Percentiles rank a stretch among this genome's conserved stretches.
phyloP scores from a whole-genome alignment of 106 monocot genomes.

The Ottelia alismoides region DNA sequence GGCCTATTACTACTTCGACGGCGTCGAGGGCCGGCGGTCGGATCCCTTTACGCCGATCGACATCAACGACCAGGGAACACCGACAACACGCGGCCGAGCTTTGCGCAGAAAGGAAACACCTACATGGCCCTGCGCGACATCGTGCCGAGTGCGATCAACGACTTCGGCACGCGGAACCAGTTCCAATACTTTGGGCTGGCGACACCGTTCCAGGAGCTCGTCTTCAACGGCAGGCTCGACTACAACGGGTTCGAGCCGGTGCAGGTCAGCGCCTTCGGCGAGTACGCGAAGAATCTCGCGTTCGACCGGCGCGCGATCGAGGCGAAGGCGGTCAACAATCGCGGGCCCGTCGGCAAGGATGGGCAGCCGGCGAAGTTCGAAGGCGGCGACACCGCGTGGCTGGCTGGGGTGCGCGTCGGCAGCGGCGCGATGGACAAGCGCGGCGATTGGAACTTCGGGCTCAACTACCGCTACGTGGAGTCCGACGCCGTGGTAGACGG shows the following conservation, averaged over 20 bases:
- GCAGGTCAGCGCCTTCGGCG: background rate
- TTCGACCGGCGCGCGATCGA: background rate
- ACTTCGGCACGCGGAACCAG: background rate
- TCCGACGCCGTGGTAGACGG: background rate
- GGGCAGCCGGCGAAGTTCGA: background rate
- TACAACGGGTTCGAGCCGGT: background rate
- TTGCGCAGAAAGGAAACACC: background rate
- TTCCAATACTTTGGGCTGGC: background rate
- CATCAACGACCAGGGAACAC: background rate
- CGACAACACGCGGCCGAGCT: background rate
- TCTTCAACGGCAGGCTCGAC: background rate
- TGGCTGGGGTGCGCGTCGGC: background rate
- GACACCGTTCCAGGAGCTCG: background rate
- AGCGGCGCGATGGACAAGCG: background rate
- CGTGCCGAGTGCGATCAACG: too few relatives aligned
- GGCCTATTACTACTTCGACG: background rate
- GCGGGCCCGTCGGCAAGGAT: background rate
- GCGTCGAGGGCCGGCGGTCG: background rate
- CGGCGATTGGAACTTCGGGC: background rate
- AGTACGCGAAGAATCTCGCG: background rate
- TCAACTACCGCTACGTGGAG: background rate
- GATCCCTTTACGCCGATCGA: background rate
- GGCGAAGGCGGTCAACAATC: too few relatives aligned
- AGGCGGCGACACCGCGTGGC: background rate
- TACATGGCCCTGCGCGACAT: background rate